Base-by-base conservation (phyloP, 352 stramenopile species). In the Pythium brachiatum region DNA sequence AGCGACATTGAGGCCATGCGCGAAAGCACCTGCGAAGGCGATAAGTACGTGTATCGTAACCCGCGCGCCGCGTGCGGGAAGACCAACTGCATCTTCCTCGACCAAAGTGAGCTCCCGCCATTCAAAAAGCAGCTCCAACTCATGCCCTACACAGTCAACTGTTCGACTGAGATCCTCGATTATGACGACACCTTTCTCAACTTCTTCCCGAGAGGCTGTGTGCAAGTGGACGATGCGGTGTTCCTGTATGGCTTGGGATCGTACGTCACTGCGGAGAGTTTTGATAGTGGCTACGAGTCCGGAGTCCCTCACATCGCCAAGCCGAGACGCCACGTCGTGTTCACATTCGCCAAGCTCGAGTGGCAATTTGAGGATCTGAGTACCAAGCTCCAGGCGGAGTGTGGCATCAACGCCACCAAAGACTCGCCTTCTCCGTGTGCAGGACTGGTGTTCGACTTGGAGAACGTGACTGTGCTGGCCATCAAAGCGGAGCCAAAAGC, bases 191-290 rank as follows among this genome's bases (percentile, higher is more conserved):
- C 77, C 53, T 71, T 78, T 53, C 63, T 53, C 11, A 64, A 62
- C 11, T 83, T 68, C 54, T 83, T 72, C 54, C 73, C 71, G 1
- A 58, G 46, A 1, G 38, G 69, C 16, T 83, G 75, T 36, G 44
- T 46, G 1, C 64, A 69, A 16, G 13, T 68, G 5, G 27, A 47
- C 0, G 66, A 81, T 48, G 34, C 67, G 21, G 64, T 66, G 11
- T 76, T 83, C 20, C 12, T 82, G 11, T 79, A 79, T 38, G 71
- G 71, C 27, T 66, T 79, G 34, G 71, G 71, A 7, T 81, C 75
- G 34, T 74, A 78, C 59, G 72, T 83, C 46, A 36, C 61, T 3
- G 75, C 70, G 20, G 71, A 79, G 31, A 60, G 38, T 16, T 11
- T 36, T 25, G 36, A 60, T 21, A 48, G 41, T 12, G 48, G 59